Evolutionary conservation across 2,329 filamentous ascomycete species (phyloP), one percentile per base, ranked within the genome.

Genomic region (Diatrype stigma): DNA sequence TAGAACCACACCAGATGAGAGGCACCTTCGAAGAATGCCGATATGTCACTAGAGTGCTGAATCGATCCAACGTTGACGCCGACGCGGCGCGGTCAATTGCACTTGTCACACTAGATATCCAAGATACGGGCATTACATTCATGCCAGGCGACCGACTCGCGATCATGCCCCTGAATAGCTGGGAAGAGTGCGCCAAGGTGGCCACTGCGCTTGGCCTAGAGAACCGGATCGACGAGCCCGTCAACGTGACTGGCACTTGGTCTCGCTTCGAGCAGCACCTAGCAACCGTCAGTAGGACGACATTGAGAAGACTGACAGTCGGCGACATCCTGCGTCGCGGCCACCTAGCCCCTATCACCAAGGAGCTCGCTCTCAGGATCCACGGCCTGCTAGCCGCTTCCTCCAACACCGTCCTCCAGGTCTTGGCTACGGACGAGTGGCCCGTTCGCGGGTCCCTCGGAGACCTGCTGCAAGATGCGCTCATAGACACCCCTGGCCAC

Each of bases 11-110:
- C 48, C 66, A 80, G 50, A 80, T 80, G 73, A 72, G 78, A 6
- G 78, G 78, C 0, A 77, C 73, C 0, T 81, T 80, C 53, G 75
- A 77, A 42, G 78, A 81, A 58, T 79, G 77, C 53, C 72, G 78
- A 1, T 80, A 80, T 56, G 67, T 68, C 45, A 71, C 75, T 0
- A 68, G 67, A 16, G 64, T 80, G n/a, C 60, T 76, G 10, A 67
- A 66, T 37, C 67, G 78, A 19, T 70, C 71, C 1, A 70, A 69
- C 10, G 72, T 80, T 23, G 77, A 80, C 51, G 61, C 63, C 0
- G 77, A 81, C 53, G 63, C 69, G 0, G 67, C 68, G 7, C 65
- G 76, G 3, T 73, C 72, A 0, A 77, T 79, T 48, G 73, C 73
- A 1, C 70, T 72, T 55, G 74, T 80, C 2, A 79, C 74, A 0